phyloP scores from a whole-genome alignment of 768 basidiomycete species.

The Trametopsis cervina region DNA sequence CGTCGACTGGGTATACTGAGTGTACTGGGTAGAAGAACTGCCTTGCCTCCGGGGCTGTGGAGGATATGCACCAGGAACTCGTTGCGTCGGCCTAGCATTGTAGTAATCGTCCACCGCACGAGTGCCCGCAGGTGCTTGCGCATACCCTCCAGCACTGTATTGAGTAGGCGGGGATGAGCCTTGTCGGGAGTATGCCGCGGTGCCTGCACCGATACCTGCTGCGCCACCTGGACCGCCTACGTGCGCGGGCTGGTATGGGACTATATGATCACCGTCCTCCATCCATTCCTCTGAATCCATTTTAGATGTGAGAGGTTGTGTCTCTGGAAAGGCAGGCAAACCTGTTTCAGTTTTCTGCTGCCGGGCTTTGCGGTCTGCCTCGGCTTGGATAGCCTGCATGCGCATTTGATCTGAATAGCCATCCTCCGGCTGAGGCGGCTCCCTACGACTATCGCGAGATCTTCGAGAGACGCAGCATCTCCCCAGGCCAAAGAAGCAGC shows the following conservation, averaged over 20 bases:
- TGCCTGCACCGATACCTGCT: conserved; percentile 20
- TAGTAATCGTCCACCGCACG: conserved; percentile 77
- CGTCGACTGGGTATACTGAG: conserved; percentile 24
- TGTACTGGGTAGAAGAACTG: conserved; percentile 35
- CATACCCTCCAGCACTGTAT: conserved; percentile 47
- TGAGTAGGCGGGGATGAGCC: conserved; percentile 24
- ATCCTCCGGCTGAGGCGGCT: conserved; percentile 13
- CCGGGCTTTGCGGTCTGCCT: conserved; percentile 73
- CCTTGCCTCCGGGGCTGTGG: conserved; percentile 35
- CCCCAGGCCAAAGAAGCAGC: conserved; percentile 81
- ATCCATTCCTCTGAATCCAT: conserved; percentile 50
- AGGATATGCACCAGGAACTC: conserved; percentile 39
- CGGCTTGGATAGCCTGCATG: conserved; percentile 80
- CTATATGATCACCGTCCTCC: conserved; percentile 34
- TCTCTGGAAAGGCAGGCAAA: conserved; percentile 68
- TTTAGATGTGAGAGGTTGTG: conserved; percentile 54
- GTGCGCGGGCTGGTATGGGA: conserved; percentile 12
- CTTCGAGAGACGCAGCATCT: conserved; percentile 74
- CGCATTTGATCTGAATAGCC: conserved; percentile 62
- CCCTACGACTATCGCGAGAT: conserved; percentile 30
- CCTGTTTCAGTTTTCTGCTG: conserved; percentile 57
- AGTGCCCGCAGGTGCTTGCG: conserved; percentile 54
- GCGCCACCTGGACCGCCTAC: conserved; percentile 10
- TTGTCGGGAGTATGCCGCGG: conserved; percentile 14
- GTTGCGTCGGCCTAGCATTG: conserved; percentile 26